Evolutionary conservation across 192 early-diverging fungal species (phyloP).

Genomic region (Coemansia sp.): DNA sequence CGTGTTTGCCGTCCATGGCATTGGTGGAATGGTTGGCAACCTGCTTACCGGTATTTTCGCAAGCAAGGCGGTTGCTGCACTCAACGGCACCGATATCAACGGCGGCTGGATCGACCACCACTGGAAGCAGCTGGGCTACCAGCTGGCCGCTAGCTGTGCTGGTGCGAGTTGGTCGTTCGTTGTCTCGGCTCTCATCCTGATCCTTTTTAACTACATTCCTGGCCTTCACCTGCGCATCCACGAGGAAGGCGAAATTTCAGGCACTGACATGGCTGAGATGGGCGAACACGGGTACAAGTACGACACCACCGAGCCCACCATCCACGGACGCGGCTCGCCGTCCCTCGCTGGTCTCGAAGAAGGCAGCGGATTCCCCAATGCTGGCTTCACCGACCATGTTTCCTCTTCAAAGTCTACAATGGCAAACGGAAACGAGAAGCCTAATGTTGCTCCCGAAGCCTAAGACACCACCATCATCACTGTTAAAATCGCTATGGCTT

Average conservation of each 20-base stretch:
- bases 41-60: constrained; percentile 88
- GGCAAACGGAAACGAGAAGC: constrained; percentile 30
- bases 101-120: constrained; percentile 83
- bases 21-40: constrained; percentile 80
- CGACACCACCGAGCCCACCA: constrained; percentile 34
- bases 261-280: constrained; percentile 82
- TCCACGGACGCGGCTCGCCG: constrained; percentile 10
- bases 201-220: constrained; percentile 71
- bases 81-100: constrained; percentile 61
- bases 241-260: constrained; percentile 70
- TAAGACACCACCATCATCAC: no score
- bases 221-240: constrained; percentile 73
- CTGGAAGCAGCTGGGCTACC: constrained; percentile 77
- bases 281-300: constrained; percentile 67
- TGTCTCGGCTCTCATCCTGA: constrained; percentile 70
- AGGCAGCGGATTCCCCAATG: constrained; percentile 5
- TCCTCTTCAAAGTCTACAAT: constrained; percentile 23
- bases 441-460: neutral
- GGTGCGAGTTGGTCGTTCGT: constrained; percentile 77
- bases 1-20: constrained; percentile 87
- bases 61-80: constrained; percentile 63
- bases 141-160: constrained; percentile 70
- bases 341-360: constrained; percentile 26
- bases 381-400: neutral
- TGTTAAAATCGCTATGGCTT: no score